Evolutionary conservation across 495 filamentous ascomycete genomes (phyloP), one percentile per base, ranked within the genome.

Genomic region (Amphirosellinia nigrospora): DNA sequence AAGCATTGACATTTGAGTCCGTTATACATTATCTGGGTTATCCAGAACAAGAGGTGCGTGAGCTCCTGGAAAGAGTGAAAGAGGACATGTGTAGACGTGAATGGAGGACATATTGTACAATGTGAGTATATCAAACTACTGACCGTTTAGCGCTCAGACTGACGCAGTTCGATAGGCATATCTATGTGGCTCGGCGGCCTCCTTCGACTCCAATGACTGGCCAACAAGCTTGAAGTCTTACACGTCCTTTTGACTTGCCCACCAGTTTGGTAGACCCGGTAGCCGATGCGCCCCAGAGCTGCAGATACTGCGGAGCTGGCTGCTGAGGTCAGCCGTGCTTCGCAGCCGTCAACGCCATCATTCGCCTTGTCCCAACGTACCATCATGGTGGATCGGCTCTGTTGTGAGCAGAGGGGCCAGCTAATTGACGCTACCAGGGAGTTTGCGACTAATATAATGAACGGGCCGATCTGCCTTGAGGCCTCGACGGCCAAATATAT

Each of bases 1-100:
- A 94, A 68, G 89, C 89, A 9, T 79, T 96, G 50, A 91, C 89
- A 68, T 74, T 97, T 72, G 94, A 87, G 1, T 90, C 94, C 5
- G 86, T 98, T 74, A 91, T 84, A 43, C 85, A 93, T 68, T 86
- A 90, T 15, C 84, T 86, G 61, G 80, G 82, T 26, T 94, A 89
- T 87, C 82, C 87, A 9, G 68, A 84, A n/a, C 84, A 89, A n/a
- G 86, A 91, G 68, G 90, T 97, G 48, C 79, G 84, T 53, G 83
- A 85, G 36, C 79, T 95, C 4, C 74, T 90, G 10, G 77, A 84
- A 11, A 87, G 89, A 32, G 92, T 92, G 41, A 89, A 87, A 73
- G 82, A 79, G 19, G 90, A 94, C 62, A 89, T 94, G n/a, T 89
- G 88, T 74, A 87, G 86, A 73, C 89, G 88, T 69, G 86, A 88